phyloP scores from a whole-genome alignment of 148 eudicot genomes.

The Selenicereus undatus region DNA sequence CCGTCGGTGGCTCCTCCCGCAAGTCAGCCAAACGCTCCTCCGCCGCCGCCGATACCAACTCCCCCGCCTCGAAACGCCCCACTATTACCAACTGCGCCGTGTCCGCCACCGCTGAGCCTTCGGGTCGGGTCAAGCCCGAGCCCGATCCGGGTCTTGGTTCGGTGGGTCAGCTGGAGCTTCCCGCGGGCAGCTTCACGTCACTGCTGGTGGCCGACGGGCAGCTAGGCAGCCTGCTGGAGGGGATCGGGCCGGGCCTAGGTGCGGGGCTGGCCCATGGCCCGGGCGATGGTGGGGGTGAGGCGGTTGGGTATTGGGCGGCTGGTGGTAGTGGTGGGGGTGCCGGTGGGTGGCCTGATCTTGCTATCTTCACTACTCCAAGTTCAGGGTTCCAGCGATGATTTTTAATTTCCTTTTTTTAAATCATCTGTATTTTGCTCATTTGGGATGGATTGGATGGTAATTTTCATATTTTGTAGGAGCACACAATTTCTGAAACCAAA shows the following conservation, averaged over 20 bases:
- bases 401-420: neutral
- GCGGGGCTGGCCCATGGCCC: constrained; percentile 18
- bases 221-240: constrained; percentile 34
- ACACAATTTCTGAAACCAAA: neutral
- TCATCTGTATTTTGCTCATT: neutral
- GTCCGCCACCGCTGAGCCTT: constrained; percentile 7
- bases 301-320: neutral
- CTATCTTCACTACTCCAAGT: constrained; percentile 51
- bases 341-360: constrained; percentile 59
- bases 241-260: constrained; percentile 25
- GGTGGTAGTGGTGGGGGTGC: constrained; percentile 12
- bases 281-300: neutral
- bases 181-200: constrained; percentile 20
- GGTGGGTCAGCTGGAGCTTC: neutral
- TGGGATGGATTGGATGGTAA: neutral
- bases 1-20: constrained; percentile 91
- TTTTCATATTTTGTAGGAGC: neutral
- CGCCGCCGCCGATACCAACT: constrained; percentile 9
- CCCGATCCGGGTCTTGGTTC: constrained; percentile 4
- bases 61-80: neutral
- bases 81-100: constrained; percentile 20
- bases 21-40: constrained; percentile 57
- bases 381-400: constrained; percentile 35
- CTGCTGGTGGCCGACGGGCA: constrained; percentile 34
- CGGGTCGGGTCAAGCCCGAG: constrained; percentile 4